These are phyloP conservation scores for Lepidium sativum DNA, from an alignment of 345 rosid species.

Conservation along the genomic window DNA sequence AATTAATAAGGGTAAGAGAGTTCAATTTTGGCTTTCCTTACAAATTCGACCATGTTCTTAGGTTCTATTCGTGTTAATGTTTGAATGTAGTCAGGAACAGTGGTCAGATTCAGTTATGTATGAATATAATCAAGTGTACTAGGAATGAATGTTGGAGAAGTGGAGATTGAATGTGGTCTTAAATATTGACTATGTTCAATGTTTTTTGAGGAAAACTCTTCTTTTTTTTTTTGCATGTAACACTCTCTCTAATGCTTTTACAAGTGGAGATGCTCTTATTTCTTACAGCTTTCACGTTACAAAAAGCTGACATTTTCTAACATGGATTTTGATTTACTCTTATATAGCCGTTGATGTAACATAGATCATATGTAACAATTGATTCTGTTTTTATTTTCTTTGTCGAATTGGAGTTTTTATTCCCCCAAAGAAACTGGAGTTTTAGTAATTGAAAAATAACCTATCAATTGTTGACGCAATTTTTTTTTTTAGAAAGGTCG, in stretches of 20 bases:
- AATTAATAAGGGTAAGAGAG: conserved; percentile 10
- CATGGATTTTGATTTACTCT: no score
- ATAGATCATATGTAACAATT: no score
- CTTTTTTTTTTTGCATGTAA: no score
- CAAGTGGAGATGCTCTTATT: no score
- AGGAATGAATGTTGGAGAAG: conserved; percentile 1
- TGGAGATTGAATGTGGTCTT: conserved; percentile 22
- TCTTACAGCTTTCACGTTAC: conserved; percentile 17
- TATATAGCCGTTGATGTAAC: background rate
- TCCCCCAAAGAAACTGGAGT: background rate
- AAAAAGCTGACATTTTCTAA: conserved; percentile 14
- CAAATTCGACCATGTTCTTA: background rate
- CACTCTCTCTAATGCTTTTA: no score
- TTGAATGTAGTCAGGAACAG: conserved; percentile 19
- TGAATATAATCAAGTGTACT: background rate
- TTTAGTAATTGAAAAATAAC: background rate
- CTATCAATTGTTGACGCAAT: background rate
- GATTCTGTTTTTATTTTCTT: no score
- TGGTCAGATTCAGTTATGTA: background rate
- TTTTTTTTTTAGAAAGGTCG: no score
- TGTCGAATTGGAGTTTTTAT: background rate
- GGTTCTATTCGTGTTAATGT: background rate
- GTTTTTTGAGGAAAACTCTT: no score
- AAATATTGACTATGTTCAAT: conserved; percentile 13
- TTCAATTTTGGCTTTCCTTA: conserved; percentile 1